Evolutionary conservation across 805 yeast species (phyloP), one percentile per base, ranked within the genome.

Genomic region (Clavispora carvajalis): DNA sequence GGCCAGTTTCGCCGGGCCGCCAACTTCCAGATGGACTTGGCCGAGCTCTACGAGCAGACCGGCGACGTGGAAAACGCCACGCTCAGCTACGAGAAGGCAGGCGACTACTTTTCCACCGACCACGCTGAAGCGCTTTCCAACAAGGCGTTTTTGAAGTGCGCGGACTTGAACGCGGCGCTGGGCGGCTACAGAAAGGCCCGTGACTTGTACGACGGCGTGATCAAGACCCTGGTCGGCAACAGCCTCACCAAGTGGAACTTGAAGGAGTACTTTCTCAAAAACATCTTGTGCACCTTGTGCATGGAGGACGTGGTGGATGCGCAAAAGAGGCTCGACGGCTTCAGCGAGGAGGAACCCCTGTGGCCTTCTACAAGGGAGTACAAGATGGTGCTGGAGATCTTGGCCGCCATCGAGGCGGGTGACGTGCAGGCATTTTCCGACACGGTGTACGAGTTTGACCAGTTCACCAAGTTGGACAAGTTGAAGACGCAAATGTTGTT

Each of bases 1-100:
- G 99, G 99, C 10, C 96, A 91, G 61, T 93, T 93, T 66, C 80
- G 99, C 60, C 75, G 98, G 60, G 96, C 95, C 18, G 99, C 99
- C 10, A 88, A 88, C 58, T 90, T 85, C 67, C 84, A 90, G 58
- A 79, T 84, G 71, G 99, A 93, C 59, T 72, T 93, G 55, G 99
- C 90, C 9, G 89, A 80, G 50, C 62, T 91, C 34, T 87, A 85
- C 57, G 98, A 91, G 63, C 75, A 76, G 34, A 66, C 87, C 16
- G 74, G 74, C 37, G 91, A 90, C 54, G 62, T 68, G 23, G 67
- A 71, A 18, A 76, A 76, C 50, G 97, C 99, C 5, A 74, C 83
- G 39, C 72, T 72, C 40, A 78, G 89, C 22, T 51, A 43, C 36
- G 95, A 89, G 57, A 85, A 83, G 53, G 96, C 99, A 9, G 96